Evolutionary conservation across 2,329 filamentous ascomycete genomes (phyloP).

Genomic region (Westerdykella sp.): DNA sequence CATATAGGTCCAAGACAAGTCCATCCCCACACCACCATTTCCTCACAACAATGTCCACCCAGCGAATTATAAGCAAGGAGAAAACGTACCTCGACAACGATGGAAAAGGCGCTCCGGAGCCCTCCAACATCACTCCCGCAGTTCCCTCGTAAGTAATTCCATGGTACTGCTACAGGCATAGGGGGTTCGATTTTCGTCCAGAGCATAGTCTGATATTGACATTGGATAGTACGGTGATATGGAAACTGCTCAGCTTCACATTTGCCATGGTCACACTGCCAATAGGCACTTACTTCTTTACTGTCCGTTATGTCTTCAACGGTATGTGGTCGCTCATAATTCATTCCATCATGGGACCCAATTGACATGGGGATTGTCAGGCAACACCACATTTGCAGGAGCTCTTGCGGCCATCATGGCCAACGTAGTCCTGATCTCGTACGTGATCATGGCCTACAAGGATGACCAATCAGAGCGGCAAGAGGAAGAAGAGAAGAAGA

Average conservation of each 20-base stretch:
- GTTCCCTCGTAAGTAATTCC: slow-evolving; percentile 63
- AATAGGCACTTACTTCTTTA: slow-evolving; percentile 82
- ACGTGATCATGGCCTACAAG: slow-evolving; percentile 83
- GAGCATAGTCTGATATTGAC: not conserved
- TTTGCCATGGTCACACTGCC: slow-evolving; percentile 84
- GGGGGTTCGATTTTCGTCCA: not conserved
- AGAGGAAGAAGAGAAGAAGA: slow-evolving; percentile 41
- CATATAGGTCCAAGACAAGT: too few species aligned
- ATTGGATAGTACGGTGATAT: slow-evolving; percentile 64
- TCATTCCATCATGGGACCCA: not conserved
- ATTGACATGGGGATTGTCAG: slow-evolving; percentile 41
- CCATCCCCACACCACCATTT: too few species aligned
- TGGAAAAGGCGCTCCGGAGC: slow-evolving; percentile 36
- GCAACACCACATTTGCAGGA: slow-evolving; percentile 82
- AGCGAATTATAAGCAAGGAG: slow-evolving; percentile 59
- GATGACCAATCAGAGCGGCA: slow-evolving; percentile 62
- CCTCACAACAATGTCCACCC: slow-evolving; percentile 55
- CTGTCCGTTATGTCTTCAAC: slow-evolving; percentile 67
- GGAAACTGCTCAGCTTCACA: slow-evolving; percentile 85
- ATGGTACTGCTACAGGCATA: not conserved
- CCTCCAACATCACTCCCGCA: slow-evolving; percentile 72
- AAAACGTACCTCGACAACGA: slow-evolving; percentile 54
- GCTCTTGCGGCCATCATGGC: slow-evolving; percentile 81
- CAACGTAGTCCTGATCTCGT: slow-evolving; percentile 84
- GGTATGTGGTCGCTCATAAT: slow-evolving; percentile 48